phyloP scores from a whole-genome alignment of 345 rosid genomes.

The Mallotus nudiflorus region DNA sequence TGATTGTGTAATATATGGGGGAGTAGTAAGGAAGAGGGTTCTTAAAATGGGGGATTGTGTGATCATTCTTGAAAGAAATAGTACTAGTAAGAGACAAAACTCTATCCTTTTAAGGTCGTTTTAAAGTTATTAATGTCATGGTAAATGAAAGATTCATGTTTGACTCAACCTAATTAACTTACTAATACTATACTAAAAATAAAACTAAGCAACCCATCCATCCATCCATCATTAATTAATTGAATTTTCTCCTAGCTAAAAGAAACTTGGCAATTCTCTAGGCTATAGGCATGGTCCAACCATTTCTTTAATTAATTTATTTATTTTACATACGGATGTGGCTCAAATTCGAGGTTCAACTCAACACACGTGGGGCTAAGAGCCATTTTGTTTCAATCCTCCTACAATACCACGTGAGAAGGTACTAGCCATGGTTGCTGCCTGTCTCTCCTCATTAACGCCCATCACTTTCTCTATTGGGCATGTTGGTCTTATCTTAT shows the following conservation, averaged over 20 bases:
- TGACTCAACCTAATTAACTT: background rate
- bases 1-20: too few species aligned
- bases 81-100: background rate
- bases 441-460: conserved; percentile 16
- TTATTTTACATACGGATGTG: background rate
- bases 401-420: conserved; percentile 38
- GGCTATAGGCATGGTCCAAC: conserved; percentile 12
- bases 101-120: background rate
- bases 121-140: background rate
- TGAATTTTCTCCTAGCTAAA: background rate
- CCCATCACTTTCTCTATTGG: conserved; percentile 30
- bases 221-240: too few species aligned
- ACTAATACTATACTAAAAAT: background rate
- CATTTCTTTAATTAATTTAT: too few species aligned
- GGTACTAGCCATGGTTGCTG: conserved; percentile 22
- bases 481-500: conserved; percentile 36
- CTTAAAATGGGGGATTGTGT: too few species aligned
- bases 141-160: background rate
- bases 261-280: background rate
- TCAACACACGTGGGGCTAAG: conserved; percentile 14
- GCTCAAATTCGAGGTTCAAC: background rate
- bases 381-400: conserved; percentile 23
- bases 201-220: too few species aligned
- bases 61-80: background rate
- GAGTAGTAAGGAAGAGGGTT: too few species aligned